Percentiles rank a stretch among this genome's conserved stretches.
Evolutionary conservation across 495 filamentous ascomycete species (phyloP).

Genomic region (Penicillium parvum): DNA sequence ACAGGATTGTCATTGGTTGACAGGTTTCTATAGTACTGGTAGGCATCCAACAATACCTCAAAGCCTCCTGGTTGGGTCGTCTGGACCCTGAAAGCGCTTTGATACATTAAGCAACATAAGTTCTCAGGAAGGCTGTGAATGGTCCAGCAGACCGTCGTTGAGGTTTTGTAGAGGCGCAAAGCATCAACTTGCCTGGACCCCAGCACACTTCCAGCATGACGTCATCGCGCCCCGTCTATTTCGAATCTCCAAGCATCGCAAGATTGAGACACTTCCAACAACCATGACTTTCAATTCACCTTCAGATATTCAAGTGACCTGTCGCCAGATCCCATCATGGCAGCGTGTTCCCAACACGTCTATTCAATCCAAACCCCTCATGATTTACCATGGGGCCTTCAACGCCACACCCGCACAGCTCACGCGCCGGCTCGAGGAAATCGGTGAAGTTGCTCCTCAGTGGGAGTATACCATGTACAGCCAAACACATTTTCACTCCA

Average conservation of each 20-base stretch:
- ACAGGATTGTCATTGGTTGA: no score
- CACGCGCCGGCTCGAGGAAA: conserved; percentile 45
- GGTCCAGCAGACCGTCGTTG: no score
- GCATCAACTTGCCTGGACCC: no score
- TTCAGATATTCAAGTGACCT: conserved; percentile 47
- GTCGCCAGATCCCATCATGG: conserved; percentile 56
- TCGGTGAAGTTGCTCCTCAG: conserved; percentile 55
- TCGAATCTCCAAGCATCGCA: background rate
- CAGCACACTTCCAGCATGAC: conserved; percentile 7
- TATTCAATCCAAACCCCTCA: conserved; percentile 56
- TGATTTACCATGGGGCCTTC: conserved; percentile 58
- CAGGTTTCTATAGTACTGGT: no score
- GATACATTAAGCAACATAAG: no score
- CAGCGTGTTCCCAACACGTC: conserved; percentile 60
- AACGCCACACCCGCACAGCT: conserved; percentile 43
- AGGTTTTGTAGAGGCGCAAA: no score
- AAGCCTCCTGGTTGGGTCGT: no score
- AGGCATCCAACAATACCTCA: no score
- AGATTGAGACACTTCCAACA: background rate
- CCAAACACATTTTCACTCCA: conserved; percentile 62
- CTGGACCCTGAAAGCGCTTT: no score
- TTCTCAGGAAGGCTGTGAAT: no score
- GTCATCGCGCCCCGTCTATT: conserved; percentile 1
- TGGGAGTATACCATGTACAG: conserved; percentile 67
- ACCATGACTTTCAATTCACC: conserved; percentile 40